Evolutionary conservation across 192 early-diverging fungal species (phyloP).

Genomic region (Spinellus fusiger): DNA sequence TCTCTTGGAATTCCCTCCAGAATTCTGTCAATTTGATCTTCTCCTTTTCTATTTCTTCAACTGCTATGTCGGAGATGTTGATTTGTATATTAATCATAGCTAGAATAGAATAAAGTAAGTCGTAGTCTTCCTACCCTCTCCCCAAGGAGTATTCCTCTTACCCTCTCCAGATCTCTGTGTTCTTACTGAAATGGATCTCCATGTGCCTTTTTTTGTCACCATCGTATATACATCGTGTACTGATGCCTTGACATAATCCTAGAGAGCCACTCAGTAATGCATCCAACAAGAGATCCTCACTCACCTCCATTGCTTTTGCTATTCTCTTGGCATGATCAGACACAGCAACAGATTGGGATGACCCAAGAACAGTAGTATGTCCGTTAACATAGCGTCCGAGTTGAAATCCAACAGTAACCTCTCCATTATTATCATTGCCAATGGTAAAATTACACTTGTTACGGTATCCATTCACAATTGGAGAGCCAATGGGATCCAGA

Average conservation of each 20-base stretch:
- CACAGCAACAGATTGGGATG: conserved; percentile 41
- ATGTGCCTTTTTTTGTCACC: conserved; percentile 46
- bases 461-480: conserved; percentile 56
- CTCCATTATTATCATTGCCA: conserved; percentile 51
- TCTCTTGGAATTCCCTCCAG: conserved; percentile 18
- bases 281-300: neutral
- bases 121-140: neutral
- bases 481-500: conserved; percentile 44
- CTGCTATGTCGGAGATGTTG: conserved; percentile 37
- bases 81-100: conserved; percentile 66
- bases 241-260: conserved; percentile 30
- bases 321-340: conserved; percentile 43
- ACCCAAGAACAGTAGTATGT: conserved; percentile 42
- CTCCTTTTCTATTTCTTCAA: conserved; percentile 31
- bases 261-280: neutral
- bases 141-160: conserved; percentile 7
- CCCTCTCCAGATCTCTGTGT: conserved; percentile 55
- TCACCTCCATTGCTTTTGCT: conserved; percentile 39
- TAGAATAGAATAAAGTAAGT: neutral
- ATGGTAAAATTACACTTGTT: conserved; percentile 77
- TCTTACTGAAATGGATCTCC: conserved; percentile 53
- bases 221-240: conserved; percentile 29
- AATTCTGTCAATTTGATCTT: conserved; percentile 25
- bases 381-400: conserved; percentile 61
- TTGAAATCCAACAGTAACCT: conserved; percentile 58